These are phyloP conservation scores for Avena atlantica DNA, from an alignment of 176 grass and related monocot genomes.

Conservation along the genomic window DNA sequence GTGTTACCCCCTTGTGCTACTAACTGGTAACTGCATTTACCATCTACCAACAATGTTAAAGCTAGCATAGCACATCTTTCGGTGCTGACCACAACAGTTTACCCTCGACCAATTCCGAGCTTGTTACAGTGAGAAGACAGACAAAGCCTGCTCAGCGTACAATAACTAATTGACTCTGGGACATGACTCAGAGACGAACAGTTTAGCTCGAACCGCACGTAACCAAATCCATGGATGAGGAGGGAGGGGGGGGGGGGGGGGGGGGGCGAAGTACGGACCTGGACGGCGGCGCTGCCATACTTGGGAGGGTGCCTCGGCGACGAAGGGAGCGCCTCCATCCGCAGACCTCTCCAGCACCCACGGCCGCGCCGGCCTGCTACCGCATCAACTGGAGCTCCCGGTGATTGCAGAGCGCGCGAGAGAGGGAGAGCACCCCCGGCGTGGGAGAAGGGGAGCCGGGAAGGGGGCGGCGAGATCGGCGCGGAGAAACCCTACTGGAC, in stretches of 20 bases:
- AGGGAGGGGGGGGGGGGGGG: too few relatives aligned
- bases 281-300: conserved; percentile 40
- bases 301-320: conserved; percentile 50
- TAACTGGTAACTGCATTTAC: neutral
- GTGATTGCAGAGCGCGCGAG: neutral
- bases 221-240: neutral
- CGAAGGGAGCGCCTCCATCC: conserved; percentile 46
- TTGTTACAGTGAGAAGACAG: neutral
- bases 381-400: conserved; percentile 1
- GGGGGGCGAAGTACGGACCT: neutral
- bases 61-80: neutral
- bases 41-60: neutral
- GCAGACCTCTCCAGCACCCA: neutral
- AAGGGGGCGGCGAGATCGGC: conserved; percentile 14
- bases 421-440: neutral
- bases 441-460: neutral
- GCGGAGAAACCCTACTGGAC: conserved; percentile 38
- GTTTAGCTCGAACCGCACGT: neutral
- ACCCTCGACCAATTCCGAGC: neutral
- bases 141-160: neutral
- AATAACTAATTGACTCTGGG: neutral
- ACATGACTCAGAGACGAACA: neutral
- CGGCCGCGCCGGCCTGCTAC: neutral
- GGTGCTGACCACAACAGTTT: neutral
- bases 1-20: neutral